A percentile compares a stretch with the other conserved stretches of the same genome.
These are phyloP conservation scores for Aspergillus niger DNA, from an alignment of 2,329 filamentous ascomycete species.

Conservation along the genomic window DNA sequence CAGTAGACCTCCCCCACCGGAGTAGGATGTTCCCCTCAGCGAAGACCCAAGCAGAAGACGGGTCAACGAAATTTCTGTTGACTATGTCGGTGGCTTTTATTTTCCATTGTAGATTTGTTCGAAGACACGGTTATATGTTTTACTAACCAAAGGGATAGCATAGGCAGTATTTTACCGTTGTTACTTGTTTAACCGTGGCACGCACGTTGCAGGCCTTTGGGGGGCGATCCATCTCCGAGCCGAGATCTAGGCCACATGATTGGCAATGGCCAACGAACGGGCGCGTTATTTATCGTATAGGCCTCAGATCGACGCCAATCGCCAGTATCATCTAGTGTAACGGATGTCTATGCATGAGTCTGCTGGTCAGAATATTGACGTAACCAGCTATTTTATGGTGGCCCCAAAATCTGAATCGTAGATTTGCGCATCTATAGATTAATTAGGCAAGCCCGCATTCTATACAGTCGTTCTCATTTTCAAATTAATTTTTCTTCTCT, in stretches of 20 bases:
- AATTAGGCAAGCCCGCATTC: neutral
- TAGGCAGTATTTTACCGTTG: neutral
- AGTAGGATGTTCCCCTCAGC: slow-evolving; percentile 1
- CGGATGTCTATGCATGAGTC: neutral
- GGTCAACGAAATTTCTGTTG: neutral
- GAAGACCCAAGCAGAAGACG: neutral
- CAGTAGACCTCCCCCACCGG: neutral
- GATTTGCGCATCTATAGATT: neutral
- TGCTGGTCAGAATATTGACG: slow-evolving; percentile 1
- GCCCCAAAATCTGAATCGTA: neutral
- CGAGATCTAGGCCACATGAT: slow-evolving; percentile 19
- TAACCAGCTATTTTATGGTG: neutral
- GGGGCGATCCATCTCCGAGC: slow-evolving; percentile 14
- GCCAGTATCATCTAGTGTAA: neutral
- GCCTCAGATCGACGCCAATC: slow-evolving; percentile 5
- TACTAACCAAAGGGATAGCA: neutral
- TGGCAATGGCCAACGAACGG: slow-evolving; percentile 12
- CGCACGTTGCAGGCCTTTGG: slow-evolving; percentile 11
- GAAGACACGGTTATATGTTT: neutral
- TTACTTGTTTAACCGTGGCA: slow-evolving; percentile 6
- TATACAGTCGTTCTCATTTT: too few relatives aligned
- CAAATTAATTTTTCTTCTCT: too few relatives aligned
- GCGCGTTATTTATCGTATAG: slow-evolving; percentile 6
- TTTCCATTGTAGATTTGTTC: neutral
- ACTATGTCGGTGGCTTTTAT: neutral